phyloP scores from a whole-genome alignment of 805 yeast species.

The Yamadazyma olivae region DNA sequence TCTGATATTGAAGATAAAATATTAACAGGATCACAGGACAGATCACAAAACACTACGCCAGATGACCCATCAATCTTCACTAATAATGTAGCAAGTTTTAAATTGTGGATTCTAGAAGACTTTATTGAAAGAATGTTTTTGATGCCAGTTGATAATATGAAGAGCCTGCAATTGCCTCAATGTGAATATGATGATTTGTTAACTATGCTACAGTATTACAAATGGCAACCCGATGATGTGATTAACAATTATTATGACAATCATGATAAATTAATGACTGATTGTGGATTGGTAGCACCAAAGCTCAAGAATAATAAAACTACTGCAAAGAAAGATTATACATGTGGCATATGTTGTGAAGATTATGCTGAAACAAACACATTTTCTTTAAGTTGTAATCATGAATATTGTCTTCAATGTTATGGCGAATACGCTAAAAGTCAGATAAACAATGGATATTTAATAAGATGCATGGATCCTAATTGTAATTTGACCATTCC shows the following conservation, averaged over 20 bases:
- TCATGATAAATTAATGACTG: conserved; percentile 19
- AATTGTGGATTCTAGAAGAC: conserved; percentile 24
- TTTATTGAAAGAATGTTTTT: conserved; percentile 24
- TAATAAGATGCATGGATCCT: conserved; percentile 67
- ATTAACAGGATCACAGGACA: no score
- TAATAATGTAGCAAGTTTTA: conserved; percentile 7
- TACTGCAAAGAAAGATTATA: conserved; percentile 20
- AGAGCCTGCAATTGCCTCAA: conserved; percentile 21
- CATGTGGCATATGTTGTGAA: conserved; percentile 76
- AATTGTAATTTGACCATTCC: conserved; percentile 45
- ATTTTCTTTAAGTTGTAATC: conserved; percentile 65
- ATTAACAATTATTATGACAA: conserved; percentile 35
- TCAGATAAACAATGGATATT: conserved; percentile 44
- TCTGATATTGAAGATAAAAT: conserved; percentile 9
- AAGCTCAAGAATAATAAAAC: conserved; percentile 9
- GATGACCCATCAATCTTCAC: neutral
- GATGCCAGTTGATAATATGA: conserved; percentile 19
- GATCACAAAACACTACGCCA: conserved; percentile 2
- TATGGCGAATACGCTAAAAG: conserved; percentile 57
- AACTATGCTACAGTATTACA: conserved; percentile 32
- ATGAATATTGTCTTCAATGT: conserved; percentile 68
- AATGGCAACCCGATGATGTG: conserved; percentile 40
- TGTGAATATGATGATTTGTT: conserved; percentile 29
- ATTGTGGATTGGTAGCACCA: conserved; percentile 24
- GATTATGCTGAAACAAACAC: conserved; percentile 30